These are phyloP conservation scores for Tetrapisispora arboricola DNA, from an alignment of 805 yeast species.

Conservation along the genomic window DNA sequence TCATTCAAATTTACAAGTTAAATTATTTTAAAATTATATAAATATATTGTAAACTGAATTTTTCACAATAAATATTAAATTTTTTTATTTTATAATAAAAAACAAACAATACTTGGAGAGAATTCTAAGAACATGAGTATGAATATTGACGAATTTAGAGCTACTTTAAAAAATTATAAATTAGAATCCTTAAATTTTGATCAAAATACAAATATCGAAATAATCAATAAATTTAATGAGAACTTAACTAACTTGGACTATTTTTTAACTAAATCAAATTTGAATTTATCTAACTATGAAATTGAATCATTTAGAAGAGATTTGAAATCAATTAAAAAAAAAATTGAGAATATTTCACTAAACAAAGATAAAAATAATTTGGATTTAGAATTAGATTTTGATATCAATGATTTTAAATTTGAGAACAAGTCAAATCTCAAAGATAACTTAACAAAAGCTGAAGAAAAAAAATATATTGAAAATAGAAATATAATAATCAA, in stretches of 20 bases:
- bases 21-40: no score
- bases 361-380: background rate
- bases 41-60: no score
- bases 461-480: background rate
- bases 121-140: no score
- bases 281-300: slow-evolving; percentile 1
- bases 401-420: slow-evolving; percentile 1
- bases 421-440: background rate
- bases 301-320: background rate
- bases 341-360: background rate
- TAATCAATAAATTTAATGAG: background rate
- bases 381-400: background rate
- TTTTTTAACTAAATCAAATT: background rate
- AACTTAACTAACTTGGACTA: background rate
- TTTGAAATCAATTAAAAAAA: background rate
- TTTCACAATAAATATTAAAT: no score
- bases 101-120: no score
- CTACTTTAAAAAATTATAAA: background rate
- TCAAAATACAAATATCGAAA: background rate
- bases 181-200: background rate
- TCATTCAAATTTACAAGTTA: no score
- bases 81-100: no score
- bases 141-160: background rate
- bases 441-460: no score
- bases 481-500: slow-evolving; percentile 3